phyloP scores from a whole-genome alignment of 2,329 filamentous ascomycete species.

The Ceratocystis diversiconidia region DNA sequence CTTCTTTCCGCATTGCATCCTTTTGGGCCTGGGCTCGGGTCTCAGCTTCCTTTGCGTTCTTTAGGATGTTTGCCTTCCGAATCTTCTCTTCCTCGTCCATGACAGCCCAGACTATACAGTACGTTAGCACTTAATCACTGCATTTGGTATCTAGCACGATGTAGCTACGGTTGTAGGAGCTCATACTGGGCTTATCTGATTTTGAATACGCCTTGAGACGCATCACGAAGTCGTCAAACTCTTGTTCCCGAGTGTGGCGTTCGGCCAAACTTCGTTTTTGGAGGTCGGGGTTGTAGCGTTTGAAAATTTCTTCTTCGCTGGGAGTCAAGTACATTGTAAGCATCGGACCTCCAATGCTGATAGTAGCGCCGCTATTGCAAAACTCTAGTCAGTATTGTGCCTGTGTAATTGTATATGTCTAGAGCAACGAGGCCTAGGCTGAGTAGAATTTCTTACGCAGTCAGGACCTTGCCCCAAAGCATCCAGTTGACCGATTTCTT shows the following conservation, averaged over 20 bases:
- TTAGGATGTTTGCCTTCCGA: conserved; percentile 27
- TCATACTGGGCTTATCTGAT: conserved; percentile 78
- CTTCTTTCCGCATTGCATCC: conserved; percentile 37
- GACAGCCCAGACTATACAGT: conserved; percentile 35
- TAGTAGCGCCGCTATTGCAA: conserved; percentile 45
- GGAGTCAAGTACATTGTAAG: conserved; percentile 69
- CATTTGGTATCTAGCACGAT: neutral
- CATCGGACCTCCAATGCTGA: conserved; percentile 73
- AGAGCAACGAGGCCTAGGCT: conserved; percentile 2
- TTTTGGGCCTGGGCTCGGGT: conserved; percentile 31
- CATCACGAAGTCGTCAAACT: conserved; percentile 77
- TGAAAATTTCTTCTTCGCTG: conserved; percentile 81
- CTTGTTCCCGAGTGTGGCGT: conserved; percentile 59
- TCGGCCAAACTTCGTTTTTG: conserved; percentile 74
- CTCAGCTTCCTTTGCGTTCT: conserved; percentile 27
- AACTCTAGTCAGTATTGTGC: neutral
- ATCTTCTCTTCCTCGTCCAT: conserved; percentile 35
- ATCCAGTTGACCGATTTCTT: conserved; percentile 28
- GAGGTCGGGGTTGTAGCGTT: conserved; percentile 89
- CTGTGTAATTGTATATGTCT: neutral
- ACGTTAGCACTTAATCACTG: neutral
- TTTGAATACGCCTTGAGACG: conserved; percentile 80
- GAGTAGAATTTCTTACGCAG: conserved; percentile 38
- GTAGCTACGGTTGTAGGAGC: neutral
- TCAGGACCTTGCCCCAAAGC: conserved; percentile 55